These are phyloP conservation scores for Wallacemonas sp. DNA, from an alignment of 208 protist species.

Conservation along the genomic window DNA sequence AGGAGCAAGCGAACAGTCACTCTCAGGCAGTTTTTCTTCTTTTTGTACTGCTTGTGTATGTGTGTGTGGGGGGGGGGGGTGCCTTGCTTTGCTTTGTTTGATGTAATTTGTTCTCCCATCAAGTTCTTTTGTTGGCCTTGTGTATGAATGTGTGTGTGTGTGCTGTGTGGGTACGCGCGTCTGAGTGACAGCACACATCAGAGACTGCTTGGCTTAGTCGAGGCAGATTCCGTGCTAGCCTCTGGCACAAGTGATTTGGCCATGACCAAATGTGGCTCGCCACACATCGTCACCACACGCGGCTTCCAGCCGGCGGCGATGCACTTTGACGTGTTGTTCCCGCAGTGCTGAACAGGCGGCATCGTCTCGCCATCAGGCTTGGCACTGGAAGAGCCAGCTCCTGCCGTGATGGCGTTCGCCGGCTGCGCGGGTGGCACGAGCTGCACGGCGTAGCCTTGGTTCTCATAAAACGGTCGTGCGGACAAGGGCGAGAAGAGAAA, in stretches of 20 bases:
- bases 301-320: background rate
- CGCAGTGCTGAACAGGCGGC: no score
- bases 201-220: no score
- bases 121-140: background rate
- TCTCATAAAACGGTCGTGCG: slow-evolving; percentile 34
- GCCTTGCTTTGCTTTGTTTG: no score
- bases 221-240: no score
- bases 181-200: no score
- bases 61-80: no score
- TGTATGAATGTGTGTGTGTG: background rate
- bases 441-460: slow-evolving; percentile 29
- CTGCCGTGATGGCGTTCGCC: background rate
- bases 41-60: no score
- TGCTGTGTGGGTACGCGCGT: background rate
- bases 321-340: background rate
- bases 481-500: slow-evolving; percentile 30
- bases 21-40: no score
- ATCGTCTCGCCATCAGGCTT: background rate
- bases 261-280: slow-evolving; percentile 20
- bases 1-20: no score
- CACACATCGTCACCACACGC: background rate
- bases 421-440: slow-evolving; percentile 11
- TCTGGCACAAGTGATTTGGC: slow-evolving; percentile 24
- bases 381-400: background rate
- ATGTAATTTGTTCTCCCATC: no score